phyloP scores from a whole-genome alignment of 441 rosid species.

The Eruca vesicaria region DNA sequence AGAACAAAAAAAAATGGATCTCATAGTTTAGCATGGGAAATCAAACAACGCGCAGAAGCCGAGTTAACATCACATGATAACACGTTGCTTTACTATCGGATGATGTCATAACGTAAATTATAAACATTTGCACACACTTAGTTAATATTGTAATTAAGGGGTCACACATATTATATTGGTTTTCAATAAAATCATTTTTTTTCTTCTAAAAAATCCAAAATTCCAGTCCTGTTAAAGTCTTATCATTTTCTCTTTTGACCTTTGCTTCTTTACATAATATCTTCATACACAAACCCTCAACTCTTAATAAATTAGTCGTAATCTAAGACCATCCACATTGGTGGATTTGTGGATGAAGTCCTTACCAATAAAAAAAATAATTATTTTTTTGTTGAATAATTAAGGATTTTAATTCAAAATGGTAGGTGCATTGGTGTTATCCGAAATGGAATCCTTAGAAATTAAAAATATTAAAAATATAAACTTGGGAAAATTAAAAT shows the following conservation, averaged over 20 bases:
- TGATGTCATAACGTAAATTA: neutral
- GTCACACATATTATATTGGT: neutral
- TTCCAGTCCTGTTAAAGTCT: constrained; percentile 7
- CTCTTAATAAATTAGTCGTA: too few species aligned
- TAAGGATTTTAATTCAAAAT: too few species aligned
- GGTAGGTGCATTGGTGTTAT: too few species aligned
- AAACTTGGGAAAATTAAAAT: too few species aligned
- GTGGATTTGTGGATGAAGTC: too few species aligned
- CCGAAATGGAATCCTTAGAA: too few species aligned
- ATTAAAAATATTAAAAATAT: too few species aligned
- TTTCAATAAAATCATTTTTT: neutral
- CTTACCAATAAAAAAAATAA: too few species aligned
- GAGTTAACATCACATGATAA: constrained; percentile 32
- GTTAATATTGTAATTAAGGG: neutral
- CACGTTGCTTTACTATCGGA: neutral
- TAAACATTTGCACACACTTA: neutral
- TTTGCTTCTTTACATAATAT: constrained; percentile 15
- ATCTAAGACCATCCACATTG: too few species aligned
- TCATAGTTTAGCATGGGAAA: constrained; percentile 28
- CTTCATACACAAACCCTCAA: neutral
- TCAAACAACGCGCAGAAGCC: constrained; percentile 34
- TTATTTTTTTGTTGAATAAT: too few species aligned
- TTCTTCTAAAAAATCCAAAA: neutral
- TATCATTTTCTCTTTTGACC: constrained; percentile 4
- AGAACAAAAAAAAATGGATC: constrained; percentile 7